Percentiles rank a stretch among this genome's conserved stretches.
These are phyloP conservation scores for Cocos nucifera DNA, from an alignment of 176 grass and related monocot species.

Conservation along the genomic window DNA sequence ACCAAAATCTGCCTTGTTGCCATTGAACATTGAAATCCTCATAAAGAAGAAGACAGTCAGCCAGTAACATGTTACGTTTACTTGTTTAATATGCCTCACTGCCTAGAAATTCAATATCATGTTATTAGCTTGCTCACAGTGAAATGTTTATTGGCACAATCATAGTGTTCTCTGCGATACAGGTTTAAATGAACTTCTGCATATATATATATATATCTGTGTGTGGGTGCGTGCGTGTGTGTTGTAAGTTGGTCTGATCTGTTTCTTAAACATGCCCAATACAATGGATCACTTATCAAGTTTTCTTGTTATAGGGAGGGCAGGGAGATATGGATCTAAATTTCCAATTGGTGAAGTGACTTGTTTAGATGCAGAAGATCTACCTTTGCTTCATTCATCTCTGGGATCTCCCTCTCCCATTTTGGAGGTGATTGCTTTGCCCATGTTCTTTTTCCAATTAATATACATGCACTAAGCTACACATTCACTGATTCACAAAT, in stretches of 20 bases:
- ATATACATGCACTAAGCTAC: too few species aligned
- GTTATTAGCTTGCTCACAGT: too few species aligned
- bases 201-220: neutral
- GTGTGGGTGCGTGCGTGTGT: neutral
- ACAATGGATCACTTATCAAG: neutral
- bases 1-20: too few species aligned
- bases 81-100: too few species aligned
- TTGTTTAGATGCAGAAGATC: slow-evolving; percentile 48
- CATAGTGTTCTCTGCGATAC: too few species aligned
- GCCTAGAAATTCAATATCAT: too few species aligned
- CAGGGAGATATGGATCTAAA: slow-evolving; percentile 98
- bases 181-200: too few species aligned
- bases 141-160: too few species aligned
- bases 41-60: too few species aligned
- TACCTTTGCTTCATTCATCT: slow-evolving; percentile 83
- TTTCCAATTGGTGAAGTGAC: slow-evolving; percentile 93
- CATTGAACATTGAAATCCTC: too few species aligned
- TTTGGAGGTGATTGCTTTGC: slow-evolving; percentile 49
- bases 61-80: too few species aligned
- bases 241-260: neutral
- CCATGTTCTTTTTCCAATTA: neutral
- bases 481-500: too few species aligned
- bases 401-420: slow-evolving; percentile 66
- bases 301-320: slow-evolving; percentile 53
- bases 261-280: neutral